Percentiles rank a stretch among this genome's conserved stretches.
These are phyloP conservation scores for Wickerhamomyces rabaulensis DNA, from an alignment of 805 yeast genomes.

Conservation along the genomic window DNA sequence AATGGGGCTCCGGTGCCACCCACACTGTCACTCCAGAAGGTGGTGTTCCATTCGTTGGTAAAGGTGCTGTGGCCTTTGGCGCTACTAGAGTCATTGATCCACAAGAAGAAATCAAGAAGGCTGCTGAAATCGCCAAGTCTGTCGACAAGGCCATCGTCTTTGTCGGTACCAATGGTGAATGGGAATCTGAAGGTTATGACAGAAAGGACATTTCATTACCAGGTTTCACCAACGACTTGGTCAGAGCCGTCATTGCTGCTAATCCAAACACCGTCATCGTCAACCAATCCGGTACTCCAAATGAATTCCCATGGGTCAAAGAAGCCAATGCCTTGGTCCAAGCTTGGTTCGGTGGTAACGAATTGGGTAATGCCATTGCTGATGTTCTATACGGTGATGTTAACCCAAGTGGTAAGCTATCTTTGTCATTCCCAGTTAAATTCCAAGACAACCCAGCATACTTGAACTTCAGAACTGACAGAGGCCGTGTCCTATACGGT, in stretches of 20 bases:
- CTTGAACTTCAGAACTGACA: slow-evolving; percentile 44
- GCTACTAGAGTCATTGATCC: slow-evolving; percentile 23
- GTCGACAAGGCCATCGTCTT: slow-evolving; percentile 50
- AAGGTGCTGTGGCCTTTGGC: slow-evolving; percentile 34
- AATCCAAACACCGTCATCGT: slow-evolving; percentile 50
- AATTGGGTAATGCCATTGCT: slow-evolving; percentile 54
- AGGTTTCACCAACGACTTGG: slow-evolving; percentile 40
- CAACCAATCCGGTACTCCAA: slow-evolving; percentile 60
- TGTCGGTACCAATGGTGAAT: slow-evolving; percentile 49
- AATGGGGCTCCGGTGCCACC: slow-evolving; percentile 46
- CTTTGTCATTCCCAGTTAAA: slow-evolving; percentile 49
- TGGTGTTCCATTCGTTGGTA: slow-evolving; percentile 27
- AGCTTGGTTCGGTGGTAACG: slow-evolving; percentile 58
- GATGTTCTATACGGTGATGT: slow-evolving; percentile 56
- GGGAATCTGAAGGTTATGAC: slow-evolving; percentile 61
- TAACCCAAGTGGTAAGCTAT: slow-evolving; percentile 56
- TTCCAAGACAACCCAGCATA: slow-evolving; percentile 53
- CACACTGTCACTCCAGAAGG: slow-evolving; percentile 20
- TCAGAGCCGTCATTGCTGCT: slow-evolving; percentile 40
- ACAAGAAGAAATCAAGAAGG: slow-evolving; percentile 29
- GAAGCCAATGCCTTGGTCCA: slow-evolving; percentile 42
- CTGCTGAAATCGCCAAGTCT: slow-evolving; percentile 41
- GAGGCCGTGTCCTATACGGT: slow-evolving; percentile 53
- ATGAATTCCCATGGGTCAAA: slow-evolving; percentile 48
- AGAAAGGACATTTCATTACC: slow-evolving; percentile 49